Evolutionary conservation across 441 rosid species (phyloP).

Genomic region (Jatropha podagrica): DNA sequence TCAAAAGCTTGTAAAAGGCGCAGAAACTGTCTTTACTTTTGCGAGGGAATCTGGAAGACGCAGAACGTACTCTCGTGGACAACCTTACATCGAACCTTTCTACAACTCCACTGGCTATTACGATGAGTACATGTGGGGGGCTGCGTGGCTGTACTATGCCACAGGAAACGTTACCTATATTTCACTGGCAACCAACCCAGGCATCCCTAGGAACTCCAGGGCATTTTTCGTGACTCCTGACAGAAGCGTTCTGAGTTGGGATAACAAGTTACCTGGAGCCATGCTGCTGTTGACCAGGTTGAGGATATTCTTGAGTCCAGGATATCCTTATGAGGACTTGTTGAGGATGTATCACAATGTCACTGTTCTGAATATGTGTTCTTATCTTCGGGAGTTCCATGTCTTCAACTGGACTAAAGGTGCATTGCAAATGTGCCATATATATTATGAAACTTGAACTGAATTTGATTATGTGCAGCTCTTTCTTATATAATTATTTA

Average conservation of each 20-base stretch:
- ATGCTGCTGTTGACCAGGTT: constrained; percentile 77
- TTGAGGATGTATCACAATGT: constrained; percentile 62
- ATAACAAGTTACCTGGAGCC: constrained; percentile 82
- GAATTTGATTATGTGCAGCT: neutral
- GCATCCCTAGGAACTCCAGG: constrained; percentile 49
- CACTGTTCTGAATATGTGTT: constrained; percentile 67
- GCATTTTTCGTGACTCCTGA: constrained; percentile 49
- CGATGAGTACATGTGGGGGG: constrained; percentile 85
- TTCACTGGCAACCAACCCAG: constrained; percentile 50
- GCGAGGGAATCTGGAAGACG: constrained; percentile 58
- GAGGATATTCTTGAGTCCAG: constrained; percentile 66
- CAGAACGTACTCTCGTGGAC: constrained; percentile 40
- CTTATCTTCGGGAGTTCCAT: constrained; percentile 54
- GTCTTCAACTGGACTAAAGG: constrained; percentile 78
- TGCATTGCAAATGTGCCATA: constrained; percentile 3
- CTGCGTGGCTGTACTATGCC: constrained; percentile 85
- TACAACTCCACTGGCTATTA: constrained; percentile 79
- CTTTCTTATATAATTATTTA: neutral
- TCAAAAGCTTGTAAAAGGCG: constrained; percentile 56
- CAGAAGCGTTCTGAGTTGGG: constrained; percentile 57
- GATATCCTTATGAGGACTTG: constrained; percentile 86
- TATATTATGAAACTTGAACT: too few species aligned
- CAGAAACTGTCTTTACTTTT: constrained; percentile 53
- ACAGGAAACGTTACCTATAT: constrained; percentile 69
- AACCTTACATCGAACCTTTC: constrained; percentile 39